These are phyloP conservation scores for Trichoderma polysporum DNA, from an alignment of 2,329 filamentous ascomycete species.

Conservation along the genomic window DNA sequence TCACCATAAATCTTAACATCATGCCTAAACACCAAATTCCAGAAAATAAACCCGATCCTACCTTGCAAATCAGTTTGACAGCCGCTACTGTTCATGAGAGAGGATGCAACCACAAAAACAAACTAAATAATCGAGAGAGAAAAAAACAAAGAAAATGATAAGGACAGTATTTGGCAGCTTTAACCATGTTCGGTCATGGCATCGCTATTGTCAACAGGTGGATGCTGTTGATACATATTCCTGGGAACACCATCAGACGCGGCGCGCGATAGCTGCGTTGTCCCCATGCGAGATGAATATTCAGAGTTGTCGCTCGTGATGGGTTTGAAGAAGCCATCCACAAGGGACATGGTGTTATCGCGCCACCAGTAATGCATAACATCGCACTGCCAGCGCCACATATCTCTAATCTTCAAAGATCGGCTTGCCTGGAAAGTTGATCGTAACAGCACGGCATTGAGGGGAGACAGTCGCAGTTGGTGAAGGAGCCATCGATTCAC, in stretches of 20 bases:
- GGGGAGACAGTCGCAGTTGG: constrained; percentile 46
- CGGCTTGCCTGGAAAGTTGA: constrained; percentile 32
- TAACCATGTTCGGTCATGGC: constrained; percentile 22
- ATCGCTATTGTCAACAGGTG: constrained; percentile 20
- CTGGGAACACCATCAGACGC: constrained; percentile 28
- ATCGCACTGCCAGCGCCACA: constrained; percentile 39
- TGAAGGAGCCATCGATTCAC: constrained; percentile 55
- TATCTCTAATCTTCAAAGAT: constrained; percentile 36
- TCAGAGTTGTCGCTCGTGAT: constrained; percentile 29
- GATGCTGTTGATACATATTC: background rate
- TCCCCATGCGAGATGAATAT: constrained; percentile 29
- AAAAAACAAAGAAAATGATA: background rate
- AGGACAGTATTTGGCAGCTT: background rate
- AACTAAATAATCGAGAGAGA: background rate
- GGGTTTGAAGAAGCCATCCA: constrained; percentile 20
- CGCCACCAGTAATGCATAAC: constrained; percentile 41
- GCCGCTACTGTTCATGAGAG: background rate
- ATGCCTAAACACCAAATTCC: background rate
- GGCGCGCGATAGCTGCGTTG: constrained; percentile 30
- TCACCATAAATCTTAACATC: background rate
- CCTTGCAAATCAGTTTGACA: constrained; percentile 3
- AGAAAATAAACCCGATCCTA: background rate
- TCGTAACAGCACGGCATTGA: constrained; percentile 47
- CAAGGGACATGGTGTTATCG: constrained; percentile 28
- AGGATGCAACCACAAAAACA: background rate